Base-by-base conservation (phyloP, 2,329 filamentous ascomycete genomes). In the Aspergillus arachidicola region DNA sequence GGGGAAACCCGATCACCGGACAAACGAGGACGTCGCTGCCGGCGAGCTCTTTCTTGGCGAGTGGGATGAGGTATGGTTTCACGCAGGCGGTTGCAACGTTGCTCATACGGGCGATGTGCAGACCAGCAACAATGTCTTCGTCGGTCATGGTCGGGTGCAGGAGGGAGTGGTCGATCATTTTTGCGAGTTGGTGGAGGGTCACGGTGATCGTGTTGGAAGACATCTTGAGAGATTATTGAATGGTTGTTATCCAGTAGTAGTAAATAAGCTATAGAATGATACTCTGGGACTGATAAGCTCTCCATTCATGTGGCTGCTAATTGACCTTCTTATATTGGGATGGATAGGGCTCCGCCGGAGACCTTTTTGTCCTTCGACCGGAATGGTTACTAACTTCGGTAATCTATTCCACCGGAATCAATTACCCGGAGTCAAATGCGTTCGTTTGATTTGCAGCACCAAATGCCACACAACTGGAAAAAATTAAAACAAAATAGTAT, bases 71-170 rank as follows among this genome's bases (percentile, higher is more conserved):
- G 72, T 87, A 88, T 0, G 86, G 85, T 66, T 88, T 88, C 28
- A 88, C 72, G 71, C 86, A 88, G 26, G 84, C 86, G 0, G 85
- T 82, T 0, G 84, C 85, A 21, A 87, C 84, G 45, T 77, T 73
- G 74, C 84, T 78, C 19, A 80, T 75, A 58, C 78, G 81, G 19
- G 82, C 76, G 50, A 86, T 80, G 11, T 75, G 67, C 1, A 88
- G 80, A 4, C 86, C 86, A 0, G 76, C 69, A 1, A 79, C 63
- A 57, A 88, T 80, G 1, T 87, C 83, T 19, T 72, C 72, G 69
- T 88, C 86, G 9, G 86, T 87, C 80, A 89, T 82, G 58, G 85
- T 87, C 5, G 87, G 87, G 68, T 88, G 86, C 0, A 89, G 80
- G 19, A 89, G 81, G 14, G 85, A 87, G 73, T 88, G 86, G 67